These are phyloP conservation scores for Monilinia fructicola DNA, from an alignment of 2,329 filamentous ascomycete genomes.

Conservation along the genomic window DNA sequence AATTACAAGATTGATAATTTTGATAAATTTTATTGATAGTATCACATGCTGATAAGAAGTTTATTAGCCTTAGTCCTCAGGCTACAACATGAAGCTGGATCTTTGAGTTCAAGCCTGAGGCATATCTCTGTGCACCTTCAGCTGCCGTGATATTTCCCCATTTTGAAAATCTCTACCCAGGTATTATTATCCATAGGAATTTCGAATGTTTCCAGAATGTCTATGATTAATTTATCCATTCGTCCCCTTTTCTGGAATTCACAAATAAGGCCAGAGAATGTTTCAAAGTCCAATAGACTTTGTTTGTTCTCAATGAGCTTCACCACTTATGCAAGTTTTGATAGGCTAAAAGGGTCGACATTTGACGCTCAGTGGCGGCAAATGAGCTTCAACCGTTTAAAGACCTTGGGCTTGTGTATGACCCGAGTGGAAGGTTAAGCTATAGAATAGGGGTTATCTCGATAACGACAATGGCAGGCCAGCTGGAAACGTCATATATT, in stretches of 20 bases:
- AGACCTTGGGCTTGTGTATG: background rate
- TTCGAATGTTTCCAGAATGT: background rate
- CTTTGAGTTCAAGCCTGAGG: background rate
- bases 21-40: constrained; percentile 17
- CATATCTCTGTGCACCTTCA: background rate
- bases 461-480: constrained; percentile 1
- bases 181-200: background rate
- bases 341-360: constrained; percentile 3
- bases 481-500: constrained; percentile 17
- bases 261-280: background rate
- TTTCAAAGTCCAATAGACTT: constrained; percentile 3
- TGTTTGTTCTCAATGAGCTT: constrained; percentile 4
- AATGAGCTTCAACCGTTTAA: constrained; percentile 15
- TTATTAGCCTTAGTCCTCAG: background rate
- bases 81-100: background rate
- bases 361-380: constrained; percentile 18
- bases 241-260: background rate
- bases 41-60: constrained; percentile 20
- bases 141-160: background rate
- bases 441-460: constrained; percentile 18
- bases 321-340: background rate
- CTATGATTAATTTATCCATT: background rate
- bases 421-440: constrained; percentile 13
- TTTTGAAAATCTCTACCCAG: background rate
- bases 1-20: constrained; percentile 17